Conservation (phyloP, 225 moss, liverwort and hornwort genomes). For the Rhytidiadelphus loreus region DNA sequence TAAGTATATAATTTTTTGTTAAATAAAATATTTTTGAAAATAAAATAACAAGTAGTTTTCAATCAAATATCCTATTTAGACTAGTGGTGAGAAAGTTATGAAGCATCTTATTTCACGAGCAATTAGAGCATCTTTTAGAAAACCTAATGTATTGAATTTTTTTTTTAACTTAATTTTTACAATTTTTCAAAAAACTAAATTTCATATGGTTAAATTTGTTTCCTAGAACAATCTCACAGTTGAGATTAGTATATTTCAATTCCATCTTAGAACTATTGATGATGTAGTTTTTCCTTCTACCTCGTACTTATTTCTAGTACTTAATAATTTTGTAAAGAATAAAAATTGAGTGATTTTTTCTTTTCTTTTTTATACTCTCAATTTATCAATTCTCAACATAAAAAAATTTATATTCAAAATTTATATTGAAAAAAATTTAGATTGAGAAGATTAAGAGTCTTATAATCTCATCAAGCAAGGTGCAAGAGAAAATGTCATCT, state of each 20-base stretch:
- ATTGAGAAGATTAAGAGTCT: background rate
- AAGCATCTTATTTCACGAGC: background rate
- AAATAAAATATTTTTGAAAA: too few species aligned
- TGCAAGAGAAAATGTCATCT: background rate
- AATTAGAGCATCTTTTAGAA: background rate
- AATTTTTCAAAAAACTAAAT: background rate
- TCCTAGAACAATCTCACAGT: background rate
- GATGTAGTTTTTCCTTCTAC: background rate
- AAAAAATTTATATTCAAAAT: background rate
- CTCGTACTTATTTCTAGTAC: background rate
- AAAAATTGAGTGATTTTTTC: background rate
- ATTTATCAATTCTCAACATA: background rate
- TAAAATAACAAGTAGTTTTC: too few species aligned
- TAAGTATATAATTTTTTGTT: too few species aligned
- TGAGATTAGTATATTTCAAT: background rate
- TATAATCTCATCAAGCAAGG: background rate
- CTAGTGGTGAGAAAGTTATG: background rate
- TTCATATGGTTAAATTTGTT: background rate
- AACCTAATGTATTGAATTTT: background rate
- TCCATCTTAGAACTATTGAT: background rate
- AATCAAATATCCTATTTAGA: background rate
- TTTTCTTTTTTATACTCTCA: rapidly evolving
- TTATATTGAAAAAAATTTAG: background rate
- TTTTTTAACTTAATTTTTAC: background rate
- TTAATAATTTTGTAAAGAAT: background rate